Percentiles rank a stretch among this genome's conserved stretches.
These are phyloP conservation scores for Scedosporium apiospermum DNA, from an alignment of 2,329 filamentous ascomycete genomes.

Conservation along the genomic window DNA sequence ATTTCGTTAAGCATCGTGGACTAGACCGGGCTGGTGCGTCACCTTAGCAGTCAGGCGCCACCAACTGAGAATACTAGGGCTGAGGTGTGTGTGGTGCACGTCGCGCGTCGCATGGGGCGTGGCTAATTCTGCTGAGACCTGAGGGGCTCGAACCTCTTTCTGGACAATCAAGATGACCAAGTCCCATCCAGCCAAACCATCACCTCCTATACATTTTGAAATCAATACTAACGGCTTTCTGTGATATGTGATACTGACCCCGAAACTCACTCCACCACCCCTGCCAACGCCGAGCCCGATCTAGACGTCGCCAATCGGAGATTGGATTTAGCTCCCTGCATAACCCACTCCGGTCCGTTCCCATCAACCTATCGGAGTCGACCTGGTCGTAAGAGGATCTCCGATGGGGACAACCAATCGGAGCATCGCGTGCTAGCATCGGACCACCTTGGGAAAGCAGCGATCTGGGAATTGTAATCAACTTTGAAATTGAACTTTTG, in stretches of 20 bases:
- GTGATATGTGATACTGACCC: no score
- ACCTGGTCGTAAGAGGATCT: background rate
- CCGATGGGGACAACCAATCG: background rate
- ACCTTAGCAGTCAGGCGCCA: no score
- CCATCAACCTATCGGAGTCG: slow-evolving; percentile 2
- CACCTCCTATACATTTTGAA: no score
- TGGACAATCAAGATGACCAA: background rate
- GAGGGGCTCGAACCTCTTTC: no score
- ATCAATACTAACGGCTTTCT: no score
- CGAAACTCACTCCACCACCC: no score
- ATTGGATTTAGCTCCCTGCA: background rate
- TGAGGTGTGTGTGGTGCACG: no score
- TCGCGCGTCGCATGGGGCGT: no score
- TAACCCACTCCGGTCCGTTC: background rate
- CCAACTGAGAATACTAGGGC: no score
- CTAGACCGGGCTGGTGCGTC: background rate
- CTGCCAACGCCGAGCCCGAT: no score
- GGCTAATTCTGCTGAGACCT: no score
- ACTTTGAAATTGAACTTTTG: background rate
- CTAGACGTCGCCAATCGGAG: background rate
- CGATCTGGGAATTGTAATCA: background rate
- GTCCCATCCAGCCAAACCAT: background rate
- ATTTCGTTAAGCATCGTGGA: slow-evolving; percentile 1
- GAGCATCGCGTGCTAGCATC: background rate
- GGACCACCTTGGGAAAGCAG: background rate